Percentiles rank a stretch among this genome's conserved stretches.
Conservation (phyloP, 208 protist species). For the Acanthamoeba divionensis region DNA sequence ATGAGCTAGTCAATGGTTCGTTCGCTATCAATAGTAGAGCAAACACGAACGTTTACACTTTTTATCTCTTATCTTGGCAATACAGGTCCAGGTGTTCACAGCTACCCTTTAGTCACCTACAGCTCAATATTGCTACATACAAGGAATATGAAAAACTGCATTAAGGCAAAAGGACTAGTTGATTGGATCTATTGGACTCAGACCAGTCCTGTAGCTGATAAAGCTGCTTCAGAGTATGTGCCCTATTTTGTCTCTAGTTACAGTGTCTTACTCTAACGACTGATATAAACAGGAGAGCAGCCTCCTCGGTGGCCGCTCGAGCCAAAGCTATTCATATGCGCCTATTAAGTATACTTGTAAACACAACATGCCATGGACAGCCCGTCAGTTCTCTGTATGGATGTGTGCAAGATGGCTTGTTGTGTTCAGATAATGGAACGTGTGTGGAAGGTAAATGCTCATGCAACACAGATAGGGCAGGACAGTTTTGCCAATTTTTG, state of each 20-base stretch:
- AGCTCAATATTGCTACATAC: neutral
- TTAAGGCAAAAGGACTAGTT: neutral
- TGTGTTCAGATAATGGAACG: neutral
- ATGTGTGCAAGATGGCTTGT: neutral
- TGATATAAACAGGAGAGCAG: neutral
- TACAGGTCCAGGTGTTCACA: neutral
- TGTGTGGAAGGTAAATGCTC: neutral
- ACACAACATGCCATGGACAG: neutral
- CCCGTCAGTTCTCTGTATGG: neutral
- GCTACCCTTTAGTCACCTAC: neutral
- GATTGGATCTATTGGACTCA: conserved; percentile 23
- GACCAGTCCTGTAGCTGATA: neutral
- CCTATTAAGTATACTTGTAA: neutral
- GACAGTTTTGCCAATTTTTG: neutral
- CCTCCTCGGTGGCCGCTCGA: neutral
- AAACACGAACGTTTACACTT: neutral
- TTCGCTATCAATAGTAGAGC: neutral
- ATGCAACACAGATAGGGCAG: neutral
- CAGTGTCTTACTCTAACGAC: neutral
- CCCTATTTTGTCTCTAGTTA: neutral
- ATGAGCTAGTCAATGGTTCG: neutral
- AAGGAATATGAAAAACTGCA: neutral
- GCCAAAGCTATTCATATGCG: neutral
- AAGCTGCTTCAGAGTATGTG: neutral
- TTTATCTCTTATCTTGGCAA: neutral